Conservation (phyloP, 169 alveolate genomes). For the Ichthyophthirius multifiliis region DNA sequence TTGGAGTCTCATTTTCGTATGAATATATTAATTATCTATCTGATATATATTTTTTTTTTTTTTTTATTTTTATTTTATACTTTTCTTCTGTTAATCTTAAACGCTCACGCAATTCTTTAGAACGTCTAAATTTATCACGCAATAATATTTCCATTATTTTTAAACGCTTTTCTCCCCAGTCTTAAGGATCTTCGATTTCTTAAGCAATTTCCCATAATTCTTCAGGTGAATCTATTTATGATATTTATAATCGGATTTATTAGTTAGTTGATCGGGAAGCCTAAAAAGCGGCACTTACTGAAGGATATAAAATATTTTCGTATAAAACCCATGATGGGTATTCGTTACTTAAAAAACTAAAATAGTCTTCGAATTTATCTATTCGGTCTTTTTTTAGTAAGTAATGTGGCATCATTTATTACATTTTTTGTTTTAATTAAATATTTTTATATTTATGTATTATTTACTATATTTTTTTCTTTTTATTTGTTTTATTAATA, state of each 20-base stretch:
- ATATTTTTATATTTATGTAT: too few species aligned
- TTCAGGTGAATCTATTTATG: conserved; percentile 49
- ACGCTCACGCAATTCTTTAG: conserved; percentile 53
- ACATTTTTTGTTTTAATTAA: too few species aligned
- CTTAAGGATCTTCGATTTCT: conserved; percentile 53
- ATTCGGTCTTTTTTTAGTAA: too few species aligned
- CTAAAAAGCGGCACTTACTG: conserved; percentile 53
- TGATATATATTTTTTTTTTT: background rate
- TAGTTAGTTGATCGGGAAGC: conserved; percentile 43
- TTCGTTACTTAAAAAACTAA: conserved; percentile 39
- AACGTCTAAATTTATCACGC: conserved; percentile 68
- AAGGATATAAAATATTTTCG: conserved; percentile 36
- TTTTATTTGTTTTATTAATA: too few species aligned
- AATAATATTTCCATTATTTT: conserved; percentile 54
- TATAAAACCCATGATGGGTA: conserved; percentile 35
- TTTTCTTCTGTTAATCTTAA: conserved; percentile 46
- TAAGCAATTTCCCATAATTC: conserved; percentile 47
- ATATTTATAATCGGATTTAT: conserved; percentile 28
- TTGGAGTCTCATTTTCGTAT: conserved; percentile 22
- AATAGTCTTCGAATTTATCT: conserved; percentile 44
- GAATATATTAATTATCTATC: conserved; percentile 17
- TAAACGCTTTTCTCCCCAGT: conserved; percentile 46
- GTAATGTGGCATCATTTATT: too few species aligned
- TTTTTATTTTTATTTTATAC: conserved; percentile 27
- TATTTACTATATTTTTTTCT: too few species aligned